A percentile compares a stretch with the other conserved stretches of the same genome.
phyloP scores from a whole-genome alignment of 805 yeast genomes.

The Ogataea neopini region DNA sequence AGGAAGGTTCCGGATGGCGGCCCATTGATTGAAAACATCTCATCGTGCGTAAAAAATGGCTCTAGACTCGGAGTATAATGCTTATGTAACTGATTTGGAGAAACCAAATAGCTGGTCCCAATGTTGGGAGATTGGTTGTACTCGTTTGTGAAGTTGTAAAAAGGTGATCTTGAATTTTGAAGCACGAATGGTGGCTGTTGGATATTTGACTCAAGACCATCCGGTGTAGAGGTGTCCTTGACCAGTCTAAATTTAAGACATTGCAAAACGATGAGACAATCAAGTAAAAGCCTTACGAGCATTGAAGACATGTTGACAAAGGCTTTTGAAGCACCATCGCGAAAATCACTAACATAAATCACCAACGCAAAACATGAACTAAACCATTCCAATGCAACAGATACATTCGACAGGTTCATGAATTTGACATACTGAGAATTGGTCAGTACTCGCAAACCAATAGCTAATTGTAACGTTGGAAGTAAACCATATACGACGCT shows the following conservation, averaged over 20 bases:
- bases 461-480: constrained; percentile 8
- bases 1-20: neutral
- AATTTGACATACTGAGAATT: constrained; percentile 4
- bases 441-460: constrained; percentile 6
- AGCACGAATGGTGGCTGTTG: neutral
- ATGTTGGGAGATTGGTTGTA: constrained; percentile 2
- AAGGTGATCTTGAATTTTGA: neutral
- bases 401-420: constrained; percentile 8
- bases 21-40: neutral
- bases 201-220: neutral
- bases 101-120: constrained; percentile 7
- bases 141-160: constrained; percentile 3
- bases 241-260: neutral
- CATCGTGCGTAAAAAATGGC: neutral
- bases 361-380: neutral
- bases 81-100: constrained; percentile 8
- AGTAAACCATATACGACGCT: constrained; percentile 6
- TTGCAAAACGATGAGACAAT: neutral
- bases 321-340: neutral
- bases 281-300: neutral
- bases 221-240: neutral
- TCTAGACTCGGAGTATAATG: constrained; percentile 3
- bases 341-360: neutral
- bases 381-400: neutral
- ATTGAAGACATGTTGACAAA: constrained; percentile 1